Evolutionary conservation across 306 rosid genomes (phyloP).

Genomic region (Trifolium repens): DNA sequence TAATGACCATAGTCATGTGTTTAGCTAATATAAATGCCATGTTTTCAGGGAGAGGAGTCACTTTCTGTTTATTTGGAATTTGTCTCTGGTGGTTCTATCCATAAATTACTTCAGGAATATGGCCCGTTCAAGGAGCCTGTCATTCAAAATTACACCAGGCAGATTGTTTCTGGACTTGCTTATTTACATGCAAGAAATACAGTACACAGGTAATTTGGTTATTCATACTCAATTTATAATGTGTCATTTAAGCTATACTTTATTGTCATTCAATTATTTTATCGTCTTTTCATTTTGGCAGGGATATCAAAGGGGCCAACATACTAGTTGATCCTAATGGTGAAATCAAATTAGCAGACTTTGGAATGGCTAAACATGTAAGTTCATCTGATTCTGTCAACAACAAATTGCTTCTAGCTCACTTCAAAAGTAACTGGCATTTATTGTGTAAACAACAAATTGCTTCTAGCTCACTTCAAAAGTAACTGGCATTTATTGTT

Average conservation of each 20-base stretch:
- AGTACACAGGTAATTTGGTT: slow-evolving; percentile 76
- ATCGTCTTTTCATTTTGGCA: slow-evolving; percentile 49
- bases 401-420: slow-evolving; percentile 41
- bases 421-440: slow-evolving; percentile 30
- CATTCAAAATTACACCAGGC: slow-evolving; percentile 88
- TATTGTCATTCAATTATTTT: slow-evolving; percentile 25
- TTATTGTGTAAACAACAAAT: slow-evolving; percentile 23
- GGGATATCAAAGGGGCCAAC: slow-evolving; percentile 99
- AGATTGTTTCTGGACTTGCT: slow-evolving; percentile 92
- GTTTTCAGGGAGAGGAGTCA: slow-evolving; percentile 75
- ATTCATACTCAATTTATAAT: slow-evolving; percentile 25
- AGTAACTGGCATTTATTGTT: slow-evolving; percentile 31
- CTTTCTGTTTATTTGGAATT: slow-evolving; percentile 92
- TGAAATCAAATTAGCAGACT: slow-evolving; percentile 94
- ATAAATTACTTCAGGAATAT: slow-evolving; percentile 92
- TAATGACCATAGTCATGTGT: not conserved
- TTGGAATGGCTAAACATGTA: slow-evolving; percentile 99
- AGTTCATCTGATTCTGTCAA: slow-evolving; percentile 41
- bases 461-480: slow-evolving; percentile 40
- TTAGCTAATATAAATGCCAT: slow-evolving; percentile 26
- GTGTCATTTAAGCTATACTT: slow-evolving; percentile 2
- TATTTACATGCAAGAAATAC: slow-evolving; percentile 95
- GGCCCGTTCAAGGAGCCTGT: slow-evolving; percentile 92
- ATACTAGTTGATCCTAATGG: slow-evolving; percentile 96
- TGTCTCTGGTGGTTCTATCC: slow-evolving; percentile 96